A percentile compares a stretch with the other conserved stretches of the same genome.
Evolutionary conservation across 108 stramenopile species (phyloP).

Genomic region (Seminavis robusta): DNA sequence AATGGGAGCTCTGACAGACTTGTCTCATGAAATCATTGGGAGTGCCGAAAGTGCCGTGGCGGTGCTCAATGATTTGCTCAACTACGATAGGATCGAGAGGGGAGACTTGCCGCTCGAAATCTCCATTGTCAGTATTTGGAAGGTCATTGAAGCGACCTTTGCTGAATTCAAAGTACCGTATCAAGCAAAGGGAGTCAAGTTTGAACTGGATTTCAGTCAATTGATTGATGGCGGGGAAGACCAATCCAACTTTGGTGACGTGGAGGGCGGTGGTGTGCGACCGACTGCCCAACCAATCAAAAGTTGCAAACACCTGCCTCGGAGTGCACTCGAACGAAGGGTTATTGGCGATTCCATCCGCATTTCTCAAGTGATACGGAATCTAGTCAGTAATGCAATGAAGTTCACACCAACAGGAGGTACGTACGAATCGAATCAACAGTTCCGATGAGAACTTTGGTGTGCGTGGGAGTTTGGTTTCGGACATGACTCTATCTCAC

Average conservation of each 20-base stretch:
- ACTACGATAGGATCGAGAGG: conserved; percentile 28
- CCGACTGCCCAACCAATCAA: not conserved
- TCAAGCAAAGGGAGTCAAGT: not conserved
- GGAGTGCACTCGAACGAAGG: conserved; percentile 2
- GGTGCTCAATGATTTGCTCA: conserved; percentile 20
- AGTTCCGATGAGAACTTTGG: too few relatives aligned
- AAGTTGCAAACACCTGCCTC: conserved; percentile 25
- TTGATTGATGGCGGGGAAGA: too few relatives aligned
- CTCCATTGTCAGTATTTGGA: not conserved
- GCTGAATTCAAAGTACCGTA: conserved; percentile 11
- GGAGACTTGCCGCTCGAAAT: conserved; percentile 6
- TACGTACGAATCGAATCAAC: not conserved
- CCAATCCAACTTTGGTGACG: too few relatives aligned
- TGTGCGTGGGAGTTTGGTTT: too few relatives aligned
- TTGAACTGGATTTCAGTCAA: conserved; percentile 1
- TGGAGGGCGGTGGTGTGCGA: too few relatives aligned
- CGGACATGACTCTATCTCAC: too few relatives aligned
- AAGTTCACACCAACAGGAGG: conserved; percentile 42
- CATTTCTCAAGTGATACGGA: conserved; percentile 26
- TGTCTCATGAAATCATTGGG: conserved; percentile 1
- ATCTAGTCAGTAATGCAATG: conserved; percentile 30
- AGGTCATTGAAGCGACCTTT: not conserved
- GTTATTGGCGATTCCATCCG: conserved; percentile 23
- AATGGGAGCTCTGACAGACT: too few relatives aligned
- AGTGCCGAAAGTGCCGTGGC: conserved; percentile 11